Base-by-base conservation (phyloP, 2,329 filamentous ascomycete genomes). In the Colletotrichum chlorophyti region DNA sequence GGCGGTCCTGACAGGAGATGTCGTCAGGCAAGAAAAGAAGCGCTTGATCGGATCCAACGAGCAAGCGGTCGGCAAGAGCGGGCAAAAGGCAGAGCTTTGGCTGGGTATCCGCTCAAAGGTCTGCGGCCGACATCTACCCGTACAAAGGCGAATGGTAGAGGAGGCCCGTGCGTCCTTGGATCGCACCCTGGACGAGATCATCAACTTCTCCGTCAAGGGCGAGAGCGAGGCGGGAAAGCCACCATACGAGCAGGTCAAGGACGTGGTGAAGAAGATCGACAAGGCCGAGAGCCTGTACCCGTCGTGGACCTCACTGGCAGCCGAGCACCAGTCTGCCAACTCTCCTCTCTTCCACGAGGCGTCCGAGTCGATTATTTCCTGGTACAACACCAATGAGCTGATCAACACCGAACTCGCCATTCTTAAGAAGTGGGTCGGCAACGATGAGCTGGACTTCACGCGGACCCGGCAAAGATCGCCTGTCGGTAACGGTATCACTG, bases 11-110 rank as follows among this genome's bases (percentile, higher is more conserved):
- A 97, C 93, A 1, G 95, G 95, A 64, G 95, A 99, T 72, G 95
- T 99, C 8, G 94, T 99, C 57, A 91, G 92, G 68, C 95, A 99
- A 74, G 95, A 99, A 77, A 99, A 99, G 81, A 96, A 97, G 74
- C 87, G 95, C 40, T 75, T 99, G 68, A 95, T 96, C 65, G 93
- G 92, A 41, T 89, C 91, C 4, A 80, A 82, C 11, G 86, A 88
- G 50, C 80, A 82, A 64, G 77, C 83, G 60, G 71, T 77, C 8
- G 82, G 80, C 53, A 84, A 84, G 63, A 80, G 84, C 45, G 90
- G 91, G 41, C 86, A 93, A 63, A 90, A 90, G 68, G 85, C 86
- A 27, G 90, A 91, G 69, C 82, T 98, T 17, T 99, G 95, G 93
- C 79, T 97, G 41, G 94, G 93, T 7, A 84, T 97, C 27, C 85